Percentiles rank a stretch among this genome's conserved stretches.
These are phyloP conservation scores for Gilbertella persicaria DNA, from an alignment of 371 early-diverging fungal species.

Conservation along the genomic window DNA sequence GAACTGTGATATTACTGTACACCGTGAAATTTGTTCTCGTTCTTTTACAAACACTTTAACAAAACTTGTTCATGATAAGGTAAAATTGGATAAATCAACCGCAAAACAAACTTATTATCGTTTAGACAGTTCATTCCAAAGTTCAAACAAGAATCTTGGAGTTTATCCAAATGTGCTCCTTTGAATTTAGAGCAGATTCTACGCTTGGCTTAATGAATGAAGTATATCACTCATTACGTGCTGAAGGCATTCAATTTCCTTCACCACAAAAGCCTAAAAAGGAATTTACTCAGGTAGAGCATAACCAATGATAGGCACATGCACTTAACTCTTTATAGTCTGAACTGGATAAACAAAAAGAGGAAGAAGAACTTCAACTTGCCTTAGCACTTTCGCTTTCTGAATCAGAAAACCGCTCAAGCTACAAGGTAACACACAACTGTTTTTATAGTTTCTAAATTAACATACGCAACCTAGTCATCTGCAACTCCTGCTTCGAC, in stretches of 20 bases:
- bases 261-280: slow-evolving; percentile 82
- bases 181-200: slow-evolving; percentile 80
- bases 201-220: slow-evolving; percentile 87
- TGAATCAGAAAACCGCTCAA: slow-evolving; percentile 58
- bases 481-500: slow-evolving; percentile 22
- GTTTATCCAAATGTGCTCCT: slow-evolving; percentile 89
- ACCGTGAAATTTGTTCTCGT: slow-evolving; percentile 85
- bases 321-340: too few relatives aligned
- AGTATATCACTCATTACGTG: slow-evolving; percentile 69
- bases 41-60: slow-evolving; percentile 83
- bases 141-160: slow-evolving; percentile 82
- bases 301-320: slow-evolving; percentile 4
- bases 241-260: slow-evolving; percentile 73
- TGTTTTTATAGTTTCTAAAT: too few relatives aligned
- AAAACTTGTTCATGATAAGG: slow-evolving; percentile 73
- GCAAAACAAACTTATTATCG: neutral
- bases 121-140: slow-evolving; percentile 69
- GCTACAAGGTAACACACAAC: slow-evolving; percentile 49
- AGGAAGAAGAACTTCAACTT: slow-evolving; percentile 89
- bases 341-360: slow-evolving; percentile 77
- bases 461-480: too few relatives aligned
- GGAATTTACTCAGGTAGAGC: slow-evolving; percentile 59
- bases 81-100: slow-evolving; percentile 31
- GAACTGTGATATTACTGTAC: slow-evolving; percentile 82
- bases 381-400: slow-evolving; percentile 91